Evolutionary conservation across 176 grass and related monocot species (phyloP).

Genomic region (Ensete ventricosum): DNA sequence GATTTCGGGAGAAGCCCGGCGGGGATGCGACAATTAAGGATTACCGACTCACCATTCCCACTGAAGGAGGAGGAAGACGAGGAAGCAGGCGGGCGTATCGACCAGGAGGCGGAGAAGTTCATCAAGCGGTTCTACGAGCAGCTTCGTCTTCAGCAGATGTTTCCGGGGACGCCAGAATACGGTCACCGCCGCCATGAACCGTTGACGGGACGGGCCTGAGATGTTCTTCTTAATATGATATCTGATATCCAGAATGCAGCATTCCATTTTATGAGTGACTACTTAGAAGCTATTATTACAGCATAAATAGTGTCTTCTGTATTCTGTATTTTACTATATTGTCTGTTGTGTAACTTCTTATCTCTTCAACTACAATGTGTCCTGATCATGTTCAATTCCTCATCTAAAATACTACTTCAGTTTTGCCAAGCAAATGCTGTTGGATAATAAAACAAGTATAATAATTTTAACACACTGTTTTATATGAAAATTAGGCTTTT

Average conservation of each 20-base stretch:
- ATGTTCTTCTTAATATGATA: neutral
- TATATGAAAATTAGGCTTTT: too few species aligned
- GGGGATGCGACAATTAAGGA: slow-evolving; percentile 47
- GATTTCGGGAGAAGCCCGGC: slow-evolving; percentile 48
- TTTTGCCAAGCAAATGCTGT: too few species aligned
- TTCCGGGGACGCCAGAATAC: slow-evolving; percentile 11
- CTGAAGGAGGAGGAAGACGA: slow-evolving; percentile 30
- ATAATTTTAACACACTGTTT: too few species aligned
- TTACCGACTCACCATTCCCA: slow-evolving; percentile 80
- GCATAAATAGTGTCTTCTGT: too few species aligned
- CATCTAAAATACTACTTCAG: too few species aligned
- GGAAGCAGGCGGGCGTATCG: slow-evolving; percentile 30
- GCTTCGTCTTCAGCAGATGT: slow-evolving; percentile 48
- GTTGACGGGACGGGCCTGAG: neutral
- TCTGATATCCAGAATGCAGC: neutral
- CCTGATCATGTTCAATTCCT: too few species aligned
- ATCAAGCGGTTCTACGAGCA: slow-evolving; percentile 68
- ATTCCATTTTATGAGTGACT: neutral
- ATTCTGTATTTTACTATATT: too few species aligned
- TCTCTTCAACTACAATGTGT: too few species aligned
- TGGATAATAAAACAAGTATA: too few species aligned
- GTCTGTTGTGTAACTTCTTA: too few species aligned
- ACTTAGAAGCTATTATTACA: too few species aligned
- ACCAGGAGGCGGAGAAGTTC: slow-evolving; percentile 44
- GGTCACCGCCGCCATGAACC: neutral